These are phyloP conservation scores for Erysiphe neolycopersici DNA, from an alignment of 2,329 filamentous ascomycete species.

Conservation along the genomic window DNA sequence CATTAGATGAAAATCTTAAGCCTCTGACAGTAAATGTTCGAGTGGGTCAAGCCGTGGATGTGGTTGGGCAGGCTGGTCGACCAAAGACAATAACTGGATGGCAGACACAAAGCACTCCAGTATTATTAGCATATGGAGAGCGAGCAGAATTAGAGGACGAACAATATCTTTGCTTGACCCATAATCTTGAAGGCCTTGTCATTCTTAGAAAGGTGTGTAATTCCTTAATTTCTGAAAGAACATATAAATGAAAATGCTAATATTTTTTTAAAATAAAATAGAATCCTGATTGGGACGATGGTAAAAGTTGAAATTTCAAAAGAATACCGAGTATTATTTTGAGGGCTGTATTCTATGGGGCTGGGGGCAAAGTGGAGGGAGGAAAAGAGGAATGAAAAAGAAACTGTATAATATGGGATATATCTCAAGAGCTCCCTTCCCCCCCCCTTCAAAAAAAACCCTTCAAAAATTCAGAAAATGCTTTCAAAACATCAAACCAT, in stretches of 20 bases:
- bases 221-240: neutral
- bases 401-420: too few relatives aligned
- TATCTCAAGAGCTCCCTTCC: too few relatives aligned
- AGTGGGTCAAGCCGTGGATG: slow-evolving; percentile 92
- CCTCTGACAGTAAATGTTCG: slow-evolving; percentile 88
- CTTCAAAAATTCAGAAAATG: too few relatives aligned
- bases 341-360: too few relatives aligned
- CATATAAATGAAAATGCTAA: neutral
- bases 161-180: slow-evolving; percentile 80
- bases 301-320: slow-evolving; percentile 15
- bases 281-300: slow-evolving; percentile 28
- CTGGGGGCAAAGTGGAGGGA: too few relatives aligned
- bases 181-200: slow-evolving; percentile 76
- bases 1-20: slow-evolving; percentile 79
- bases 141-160: slow-evolving; percentile 92
- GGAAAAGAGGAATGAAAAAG: too few relatives aligned
- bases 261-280: slow-evolving; percentile 9
- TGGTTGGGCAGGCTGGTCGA: slow-evolving; percentile 85
- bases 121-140: slow-evolving; percentile 81
- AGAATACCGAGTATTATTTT: too few relatives aligned
- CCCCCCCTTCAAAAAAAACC: too few relatives aligned
- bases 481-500: too few relatives aligned
- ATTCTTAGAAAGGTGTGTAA: slow-evolving; percentile 76
- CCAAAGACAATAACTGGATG: slow-evolving; percentile 98
- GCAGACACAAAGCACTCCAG: slow-evolving; percentile 98